A percentile compares a stretch with the other conserved stretches of the same genome.
Conservation (phyloP, 176 grass and related monocot genomes). For the Tillandsia fasciculata region DNA sequence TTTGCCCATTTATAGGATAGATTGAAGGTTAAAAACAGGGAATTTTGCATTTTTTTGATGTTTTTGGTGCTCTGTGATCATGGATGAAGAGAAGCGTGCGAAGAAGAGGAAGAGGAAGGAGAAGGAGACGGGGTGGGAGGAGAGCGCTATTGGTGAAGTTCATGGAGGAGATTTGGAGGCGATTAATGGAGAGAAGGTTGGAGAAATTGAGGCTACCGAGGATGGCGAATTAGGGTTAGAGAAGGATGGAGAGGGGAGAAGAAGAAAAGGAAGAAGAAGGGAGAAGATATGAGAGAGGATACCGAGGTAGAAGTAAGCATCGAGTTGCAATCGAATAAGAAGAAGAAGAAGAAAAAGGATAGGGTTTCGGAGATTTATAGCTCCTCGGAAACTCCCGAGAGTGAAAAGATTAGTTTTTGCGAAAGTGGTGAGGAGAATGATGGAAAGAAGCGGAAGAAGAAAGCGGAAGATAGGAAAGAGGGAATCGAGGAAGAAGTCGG, state of each 20-base stretch:
- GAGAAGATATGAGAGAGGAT: not conserved
- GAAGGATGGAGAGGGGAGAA: slow-evolving; percentile 1
- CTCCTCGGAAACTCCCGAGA: not conserved
- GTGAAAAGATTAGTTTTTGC: not conserved
- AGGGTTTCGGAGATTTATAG: too few relatives aligned
- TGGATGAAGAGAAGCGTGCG: not conserved
- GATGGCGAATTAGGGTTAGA: not conserved
- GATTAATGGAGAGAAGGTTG: not conserved
- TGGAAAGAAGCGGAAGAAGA: slow-evolving; percentile 6
- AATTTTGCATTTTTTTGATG: too few relatives aligned
- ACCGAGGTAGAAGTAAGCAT: not conserved
- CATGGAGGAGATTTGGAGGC: not conserved
- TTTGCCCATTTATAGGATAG: too few relatives aligned
- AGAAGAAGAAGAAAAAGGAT: slow-evolving; percentile 2
- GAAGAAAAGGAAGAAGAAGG: slow-evolving; percentile 2
- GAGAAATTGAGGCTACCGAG: not conserved
- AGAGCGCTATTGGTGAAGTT: not conserved
- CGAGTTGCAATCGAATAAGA: too few relatives aligned
- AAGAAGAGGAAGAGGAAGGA: not conserved
- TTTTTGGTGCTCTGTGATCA: not conserved
- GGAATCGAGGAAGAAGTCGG: not conserved
- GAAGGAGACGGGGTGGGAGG: not conserved
- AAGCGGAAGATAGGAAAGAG: not conserved
- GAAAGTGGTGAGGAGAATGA: not conserved
- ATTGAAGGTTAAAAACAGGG: not conserved